Evolutionary conservation across 2,329 filamentous ascomycete species (phyloP).

Genomic region (Fusarium keratoplasticum): DNA sequence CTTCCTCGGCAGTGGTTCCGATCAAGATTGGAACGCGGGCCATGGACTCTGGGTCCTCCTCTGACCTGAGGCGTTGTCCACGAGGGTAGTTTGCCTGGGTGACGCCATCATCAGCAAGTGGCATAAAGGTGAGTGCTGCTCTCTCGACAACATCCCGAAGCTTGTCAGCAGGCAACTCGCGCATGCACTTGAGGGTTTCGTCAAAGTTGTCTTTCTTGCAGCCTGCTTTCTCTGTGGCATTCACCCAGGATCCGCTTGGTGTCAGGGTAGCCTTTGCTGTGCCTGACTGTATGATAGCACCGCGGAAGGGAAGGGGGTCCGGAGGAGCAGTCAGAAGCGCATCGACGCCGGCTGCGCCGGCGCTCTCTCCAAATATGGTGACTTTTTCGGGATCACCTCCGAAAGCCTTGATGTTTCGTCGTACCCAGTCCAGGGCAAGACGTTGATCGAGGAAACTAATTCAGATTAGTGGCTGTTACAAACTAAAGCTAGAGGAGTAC

Average conservation of each 20-base stretch:
- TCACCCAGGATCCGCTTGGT: constrained; percentile 27
- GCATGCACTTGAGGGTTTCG: constrained; percentile 38
- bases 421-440: constrained; percentile 62
- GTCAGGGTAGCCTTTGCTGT: constrained; percentile 14
- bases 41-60: neutral
- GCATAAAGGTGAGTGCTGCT: constrained; percentile 33
- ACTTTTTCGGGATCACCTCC: constrained; percentile 60
- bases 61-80: constrained; percentile 21
- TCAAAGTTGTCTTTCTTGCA: constrained; percentile 16
- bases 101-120: constrained; percentile 35
- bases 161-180: constrained; percentile 24
- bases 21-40: constrained; percentile 41
- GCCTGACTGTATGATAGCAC: constrained; percentile 44
- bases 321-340: constrained; percentile 42
- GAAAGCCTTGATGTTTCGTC: constrained; percentile 61
- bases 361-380: constrained; percentile 65
- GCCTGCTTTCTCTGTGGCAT: constrained; percentile 5
- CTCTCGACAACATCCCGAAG: constrained; percentile 33
- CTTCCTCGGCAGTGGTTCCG: constrained; percentile 41
- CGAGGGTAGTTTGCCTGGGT: constrained; percentile 37
- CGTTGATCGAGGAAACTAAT: constrained; percentile 51
- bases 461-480: neutral
- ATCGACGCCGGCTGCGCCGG: constrained; percentile 67
- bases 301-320: constrained; percentile 43
- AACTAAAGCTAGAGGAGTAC: neutral